Evolutionary conservation across 352 stramenopile genomes (phyloP), one percentile per base, ranked within the genome.

Genomic region (Phytopythium chamaehyphon): DNA sequence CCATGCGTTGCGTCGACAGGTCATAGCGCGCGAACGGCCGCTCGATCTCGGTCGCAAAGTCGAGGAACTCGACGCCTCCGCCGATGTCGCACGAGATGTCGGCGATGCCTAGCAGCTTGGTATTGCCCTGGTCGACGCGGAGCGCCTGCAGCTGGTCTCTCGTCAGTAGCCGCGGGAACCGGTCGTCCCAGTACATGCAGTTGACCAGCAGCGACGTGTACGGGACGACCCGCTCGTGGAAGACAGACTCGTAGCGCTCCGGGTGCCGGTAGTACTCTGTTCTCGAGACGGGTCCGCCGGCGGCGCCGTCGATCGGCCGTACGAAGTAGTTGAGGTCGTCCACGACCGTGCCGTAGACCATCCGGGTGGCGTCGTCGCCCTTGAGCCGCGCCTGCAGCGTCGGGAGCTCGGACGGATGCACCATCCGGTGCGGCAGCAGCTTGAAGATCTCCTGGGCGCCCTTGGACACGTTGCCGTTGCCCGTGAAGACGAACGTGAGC

Each of bases 171-270:
- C 94, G 73, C 23, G 96, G 95, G 66, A 94, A 95, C 5, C 90
- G 81, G 47, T 97, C 76, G 51, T 98, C 95, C 96, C 96, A 98
- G 71, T 98, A 98, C 66, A 97, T 97, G 61, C 90, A 92, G 73
- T 98, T 98, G 43, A 98, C 76, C 21, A 98, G 64, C 59, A 98
- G 93, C 33, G 91, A 96, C 48, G 82, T 75, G 59, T 97, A 83
- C 6, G 93, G 93, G 40, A 91, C 78, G 50, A 98, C 70, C 18
- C 74, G 83, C 55, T 96, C 66, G 50, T 96, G 83, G 72, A 98
- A 98, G 28, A 84, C 76, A 44, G 74, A 66, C 47, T 95, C 81
- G 69, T 98, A 98, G 31, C 85, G 54, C 38, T 92, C 71, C 5
- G 96, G 92, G 62, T 98, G 74, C 50, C 82, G 69, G 57, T 95